Conservation (phyloP, 345 rosid genomes). For the Fremontodendron californicum region DNA sequence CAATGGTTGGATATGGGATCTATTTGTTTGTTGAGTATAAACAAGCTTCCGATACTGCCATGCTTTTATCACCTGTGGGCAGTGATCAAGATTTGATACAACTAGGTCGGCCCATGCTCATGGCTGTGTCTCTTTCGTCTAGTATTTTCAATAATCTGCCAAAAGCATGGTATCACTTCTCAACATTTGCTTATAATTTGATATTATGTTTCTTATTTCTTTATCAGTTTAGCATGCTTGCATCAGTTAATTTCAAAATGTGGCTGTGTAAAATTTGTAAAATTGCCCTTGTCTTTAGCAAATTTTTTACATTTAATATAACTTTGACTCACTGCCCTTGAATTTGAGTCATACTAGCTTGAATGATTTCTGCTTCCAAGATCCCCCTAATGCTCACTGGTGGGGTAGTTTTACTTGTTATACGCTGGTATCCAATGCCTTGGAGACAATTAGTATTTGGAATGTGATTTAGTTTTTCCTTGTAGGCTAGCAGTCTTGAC, state of each 20-base stretch:
- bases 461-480: neutral
- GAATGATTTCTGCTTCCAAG: neutral
- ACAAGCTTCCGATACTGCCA: constrained; percentile 32
- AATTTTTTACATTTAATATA: neutral
- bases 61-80: constrained; percentile 27
- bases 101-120: constrained; percentile 84
- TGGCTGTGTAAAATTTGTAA: neutral
- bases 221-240: neutral
- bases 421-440: neutral
- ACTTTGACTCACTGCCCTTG: neutral
- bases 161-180: constrained; percentile 76
- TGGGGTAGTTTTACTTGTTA: neutral
- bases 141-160: constrained; percentile 60
- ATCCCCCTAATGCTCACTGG: neutral
- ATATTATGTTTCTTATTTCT: neutral
- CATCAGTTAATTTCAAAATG: neutral
- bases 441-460: neutral
- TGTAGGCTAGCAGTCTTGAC: neutral
- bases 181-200: neutral
- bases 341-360: neutral
- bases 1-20: constrained; percentile 94
- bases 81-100: constrained; percentile 35
- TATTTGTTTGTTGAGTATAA: constrained; percentile 83
- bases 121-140: constrained; percentile 58
- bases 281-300: neutral